A percentile compares a stretch with the other conserved stretches of the same genome.
Evolutionary conservation across 148 eudicot species (phyloP).

Genomic region (Rhododendron williamsianum): DNA sequence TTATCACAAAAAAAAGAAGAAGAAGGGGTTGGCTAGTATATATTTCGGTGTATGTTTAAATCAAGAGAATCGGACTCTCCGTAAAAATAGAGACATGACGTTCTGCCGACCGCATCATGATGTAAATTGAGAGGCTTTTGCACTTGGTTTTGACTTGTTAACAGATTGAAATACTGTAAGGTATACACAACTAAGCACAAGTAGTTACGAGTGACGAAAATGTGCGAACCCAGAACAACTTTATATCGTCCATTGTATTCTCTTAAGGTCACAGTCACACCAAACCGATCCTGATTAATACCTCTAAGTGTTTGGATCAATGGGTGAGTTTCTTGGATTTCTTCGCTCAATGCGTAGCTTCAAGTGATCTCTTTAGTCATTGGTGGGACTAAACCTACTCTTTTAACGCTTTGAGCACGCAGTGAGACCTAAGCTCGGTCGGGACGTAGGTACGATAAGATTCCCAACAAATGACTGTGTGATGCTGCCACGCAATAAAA

Average conservation of each 20-base stretch:
- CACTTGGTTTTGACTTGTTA: neutral
- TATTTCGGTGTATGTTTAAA: neutral
- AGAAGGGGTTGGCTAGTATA: neutral
- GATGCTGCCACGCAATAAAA: neutral
- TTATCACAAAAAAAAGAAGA: no score
- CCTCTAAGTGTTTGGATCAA: no score
- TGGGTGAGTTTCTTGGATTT: neutral
- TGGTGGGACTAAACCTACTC: neutral
- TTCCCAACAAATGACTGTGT: neutral
- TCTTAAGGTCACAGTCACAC: neutral
- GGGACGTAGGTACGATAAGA: neutral
- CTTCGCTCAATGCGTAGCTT: neutral
- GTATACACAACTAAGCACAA: neutral
- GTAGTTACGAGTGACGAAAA: neutral
- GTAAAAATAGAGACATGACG: neutral
- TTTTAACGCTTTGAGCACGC: neutral
- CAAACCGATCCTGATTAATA: neutral
- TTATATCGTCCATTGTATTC: neutral
- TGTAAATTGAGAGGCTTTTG: neutral
- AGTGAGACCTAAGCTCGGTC: neutral
- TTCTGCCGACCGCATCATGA: neutral
- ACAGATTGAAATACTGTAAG: neutral
- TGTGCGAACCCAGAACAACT: neutral
- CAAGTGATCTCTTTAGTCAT: neutral
- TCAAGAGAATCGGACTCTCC: neutral